These are phyloP conservation scores for Takashimella koratensis DNA, from an alignment of 1,284 basidiomycete species.

Conservation along the genomic window DNA sequence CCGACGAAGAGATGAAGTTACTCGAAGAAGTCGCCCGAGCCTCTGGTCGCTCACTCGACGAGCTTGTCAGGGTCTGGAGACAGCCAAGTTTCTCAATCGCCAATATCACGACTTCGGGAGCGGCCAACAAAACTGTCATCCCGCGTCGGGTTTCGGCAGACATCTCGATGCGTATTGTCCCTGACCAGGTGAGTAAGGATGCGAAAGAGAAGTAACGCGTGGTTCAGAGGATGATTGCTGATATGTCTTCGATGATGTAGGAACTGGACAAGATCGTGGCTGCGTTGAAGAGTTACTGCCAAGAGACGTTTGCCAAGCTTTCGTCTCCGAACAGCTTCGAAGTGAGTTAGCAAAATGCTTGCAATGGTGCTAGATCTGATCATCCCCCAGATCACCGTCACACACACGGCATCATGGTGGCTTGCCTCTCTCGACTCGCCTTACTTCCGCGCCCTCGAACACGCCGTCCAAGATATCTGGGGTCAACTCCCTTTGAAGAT, in stretches of 20 bases:
- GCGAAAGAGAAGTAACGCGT: too few relatives aligned
- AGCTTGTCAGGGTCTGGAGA: conserved; percentile 71
- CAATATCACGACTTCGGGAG: conserved; percentile 37
- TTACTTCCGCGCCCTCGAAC: conserved; percentile 79
- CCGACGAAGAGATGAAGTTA: conserved; percentile 62
- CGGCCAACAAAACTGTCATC: conserved; percentile 66
- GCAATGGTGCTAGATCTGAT: background rate
- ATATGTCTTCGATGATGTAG: conserved; percentile 42
- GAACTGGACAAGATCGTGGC: conserved; percentile 66
- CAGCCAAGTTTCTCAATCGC: conserved; percentile 45
- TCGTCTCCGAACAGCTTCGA: conserved; percentile 68
- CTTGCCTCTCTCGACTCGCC: conserved; percentile 74
- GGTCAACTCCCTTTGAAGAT: conserved; percentile 77
- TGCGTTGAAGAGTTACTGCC: conserved; percentile 61
- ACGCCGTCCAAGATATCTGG: conserved; percentile 80
- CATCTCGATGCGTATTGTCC: conserved; percentile 85
- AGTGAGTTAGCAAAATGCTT: conserved; percentile 50
- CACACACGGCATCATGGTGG: conserved; percentile 94
- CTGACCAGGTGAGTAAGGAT: conserved; percentile 59
- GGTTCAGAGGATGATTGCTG: too few relatives aligned
- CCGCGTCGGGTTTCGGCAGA: conserved; percentile 74
- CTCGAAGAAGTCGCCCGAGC: conserved; percentile 63
- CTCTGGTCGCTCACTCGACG: conserved; percentile 62
- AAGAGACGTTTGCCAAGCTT: conserved; percentile 60
- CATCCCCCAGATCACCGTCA: conserved; percentile 62